Evolutionary conservation across 139 green algal species (phyloP).

Genomic region (Edaphochlamys debaryana): DNA sequence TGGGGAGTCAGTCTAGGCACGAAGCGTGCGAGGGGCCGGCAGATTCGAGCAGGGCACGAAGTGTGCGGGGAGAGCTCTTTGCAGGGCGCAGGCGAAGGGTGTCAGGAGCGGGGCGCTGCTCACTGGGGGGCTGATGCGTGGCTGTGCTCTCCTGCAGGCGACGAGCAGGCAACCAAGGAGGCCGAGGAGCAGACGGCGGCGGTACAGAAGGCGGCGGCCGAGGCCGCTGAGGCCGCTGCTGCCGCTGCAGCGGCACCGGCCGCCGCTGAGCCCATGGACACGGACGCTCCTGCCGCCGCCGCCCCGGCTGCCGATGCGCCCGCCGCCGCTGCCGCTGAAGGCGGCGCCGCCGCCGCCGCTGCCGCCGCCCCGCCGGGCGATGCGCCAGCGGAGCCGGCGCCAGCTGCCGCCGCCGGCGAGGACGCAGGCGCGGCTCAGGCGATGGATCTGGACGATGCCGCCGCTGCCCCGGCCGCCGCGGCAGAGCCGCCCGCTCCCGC

Average conservation of each 20-base stretch:
- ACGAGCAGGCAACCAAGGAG: constrained; percentile 5
- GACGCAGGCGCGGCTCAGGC: constrained; percentile 8
- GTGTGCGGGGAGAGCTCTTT: too few species aligned
- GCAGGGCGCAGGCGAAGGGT: too few species aligned
- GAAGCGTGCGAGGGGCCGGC: too few species aligned
- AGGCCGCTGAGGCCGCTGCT: neutral
- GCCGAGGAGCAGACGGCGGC: neutral
- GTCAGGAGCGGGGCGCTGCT: too few species aligned
- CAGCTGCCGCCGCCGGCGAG: neutral
- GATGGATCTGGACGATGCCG: constrained; percentile 32
- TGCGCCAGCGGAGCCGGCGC: neutral
- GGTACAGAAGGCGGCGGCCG: neutral
- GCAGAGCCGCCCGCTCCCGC: constrained; percentile 15
- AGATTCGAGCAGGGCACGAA: too few species aligned
- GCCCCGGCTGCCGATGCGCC: neutral
- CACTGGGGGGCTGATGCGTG: too few species aligned
- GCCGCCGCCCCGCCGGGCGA: neutral
- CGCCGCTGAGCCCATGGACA: constrained; percentile 35
- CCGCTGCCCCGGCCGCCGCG: neutral
- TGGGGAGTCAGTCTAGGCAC: too few species aligned
- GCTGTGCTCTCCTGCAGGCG: constrained; percentile 2
- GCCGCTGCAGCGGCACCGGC: too few species aligned
- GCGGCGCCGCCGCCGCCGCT: too few species aligned
- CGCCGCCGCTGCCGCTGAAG: neutral
- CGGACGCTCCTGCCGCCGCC: neutral